Base-by-base conservation (phyloP, 495 filamentous ascomycete species). In the Aspergillus asperescens region DNA sequence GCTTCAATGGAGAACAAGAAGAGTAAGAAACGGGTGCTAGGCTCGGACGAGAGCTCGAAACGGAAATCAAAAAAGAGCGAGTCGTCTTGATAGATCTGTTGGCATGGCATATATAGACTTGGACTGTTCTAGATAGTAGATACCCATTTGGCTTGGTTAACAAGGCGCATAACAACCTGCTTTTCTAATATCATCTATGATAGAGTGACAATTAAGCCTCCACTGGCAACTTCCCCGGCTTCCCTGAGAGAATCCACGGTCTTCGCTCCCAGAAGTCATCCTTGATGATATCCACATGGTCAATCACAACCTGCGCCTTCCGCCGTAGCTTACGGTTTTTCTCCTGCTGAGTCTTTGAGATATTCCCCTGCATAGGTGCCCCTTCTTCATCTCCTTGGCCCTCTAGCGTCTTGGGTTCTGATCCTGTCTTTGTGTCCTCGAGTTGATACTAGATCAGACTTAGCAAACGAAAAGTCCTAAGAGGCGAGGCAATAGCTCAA, bases 231-330 rank as follows among this genome's bases (percentile, higher is more conserved):
- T 81, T 86, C 9, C 85, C 83, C 19, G 86, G 81, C 60, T 83
- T 87, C 48, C 85, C 83, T 13, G 81, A 86, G 48, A 96, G 66
- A 51, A 98, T 79, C 88, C 91, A 96, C 7, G 90, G 89, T 60
- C 87, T 75, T 58, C 76, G 74, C 53, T 87, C 78, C 93, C 92
- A 98, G 67, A 98, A 97, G 6, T 87, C 86, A 71, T 96, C 87
- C 53, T 85, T 87, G 64, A 97, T 96, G 62, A 98, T 86, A 68
- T 98, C 93, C 48, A 89, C 71, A 70, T 96, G 90, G 50, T 92
- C 83, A 34, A 92, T 72, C 13, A 85, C 79, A 31, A 98, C 83
- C 46, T 77, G 72, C 19, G 90, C 89, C 62, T 90, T 94, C 20
- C 78, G 75, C 24, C 83, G 75, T 52, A 78, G 69, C 66, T 93